phyloP scores from a whole-genome alignment of 495 filamentous ascomycete genomes.

The Umbilicaria muhlenbergii region DNA sequence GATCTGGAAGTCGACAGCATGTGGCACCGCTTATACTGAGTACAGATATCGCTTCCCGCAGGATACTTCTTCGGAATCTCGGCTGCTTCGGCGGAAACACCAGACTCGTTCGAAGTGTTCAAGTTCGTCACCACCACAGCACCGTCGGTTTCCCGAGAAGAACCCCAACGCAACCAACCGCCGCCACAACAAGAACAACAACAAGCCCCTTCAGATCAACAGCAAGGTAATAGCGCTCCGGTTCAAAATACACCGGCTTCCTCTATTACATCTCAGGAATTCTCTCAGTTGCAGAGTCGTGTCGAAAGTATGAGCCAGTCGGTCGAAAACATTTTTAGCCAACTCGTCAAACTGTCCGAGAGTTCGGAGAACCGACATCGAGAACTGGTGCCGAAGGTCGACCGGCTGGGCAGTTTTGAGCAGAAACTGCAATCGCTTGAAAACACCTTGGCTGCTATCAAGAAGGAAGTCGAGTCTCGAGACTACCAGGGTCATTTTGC shows the following conservation, averaged over 20 bases:
- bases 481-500: conserved; percentile 58
- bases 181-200: conserved; percentile 19
- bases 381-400: conserved; percentile 32
- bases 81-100: conserved; percentile 75
- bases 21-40: not conserved
- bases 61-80: conserved; percentile 80
- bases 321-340: conserved; percentile 49
- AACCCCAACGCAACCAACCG: conserved; percentile 22
- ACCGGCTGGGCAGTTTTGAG: conserved; percentile 39
- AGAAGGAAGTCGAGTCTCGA: conserved; percentile 53
- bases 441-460: conserved; percentile 31
- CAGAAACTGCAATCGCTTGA: conserved; percentile 43
- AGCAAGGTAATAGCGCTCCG: not conserved
- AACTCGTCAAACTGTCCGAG: conserved; percentile 30
- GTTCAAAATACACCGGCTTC: conserved; percentile 28
- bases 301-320: conserved; percentile 63
- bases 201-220: conserved; percentile 10
- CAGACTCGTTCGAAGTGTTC: conserved; percentile 89
- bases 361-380: conserved; percentile 39
- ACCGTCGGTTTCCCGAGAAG: conserved; percentile 11
- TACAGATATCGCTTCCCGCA: conserved; percentile 50
- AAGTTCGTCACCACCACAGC: conserved; percentile 48
- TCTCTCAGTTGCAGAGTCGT: conserved; percentile 66
- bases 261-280: conserved; percentile 34
- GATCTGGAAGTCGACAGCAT: conserved; percentile 1